Base-by-base conservation (phyloP, 257 asterid species). In the Scutellaria galericulata region DNA sequence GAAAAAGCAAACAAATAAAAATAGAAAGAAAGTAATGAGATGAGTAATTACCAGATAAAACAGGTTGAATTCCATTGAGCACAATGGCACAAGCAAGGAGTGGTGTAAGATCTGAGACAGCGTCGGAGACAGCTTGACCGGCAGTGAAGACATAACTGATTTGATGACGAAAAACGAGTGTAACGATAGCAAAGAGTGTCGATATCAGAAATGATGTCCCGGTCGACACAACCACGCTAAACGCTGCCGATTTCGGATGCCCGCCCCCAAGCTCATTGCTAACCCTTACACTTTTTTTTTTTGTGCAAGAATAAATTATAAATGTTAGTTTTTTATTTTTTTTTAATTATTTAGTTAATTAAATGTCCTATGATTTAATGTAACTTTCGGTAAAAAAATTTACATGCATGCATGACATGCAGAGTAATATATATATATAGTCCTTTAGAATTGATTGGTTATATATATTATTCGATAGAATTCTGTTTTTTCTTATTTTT, bases 181-280 rank as follows among this genome's bases (percentile, higher is more conserved):
- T 48, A 4, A 72, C 0, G 1, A 86, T 0, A 3, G 87, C 85
- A 4, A 80, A 75, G 12, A 80, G 5, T 40, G 75, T 15, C 0
- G 90, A 62, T 7, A 90, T 8, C 1, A 83, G 12, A 57, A 79
- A 70, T 1, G 89, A 83, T 1, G 81, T 68, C 2, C 59, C 56
- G 0, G 92, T 88, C 22, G 86, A 79, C 35, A 90, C 78, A 31
- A 83, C 47, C 66, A 88, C 90, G 14, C 85, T 80, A 39, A 90
- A 86, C 9, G 90, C 90, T 9, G 95, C 96, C 13, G 95, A 89
- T 76, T 76, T 90, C 37, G 96, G 95, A 76, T 87, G 91, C 24
- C 88, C 84, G 0, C 94, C 94, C 1, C 96, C 96, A 1, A 89
- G 90, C 72, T 89, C 96, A 48, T 90, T 90, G 77, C 95, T 83